Base-by-base conservation (phyloP, 768 basidiomycete genomes). In the Lactarius sp. region DNA sequence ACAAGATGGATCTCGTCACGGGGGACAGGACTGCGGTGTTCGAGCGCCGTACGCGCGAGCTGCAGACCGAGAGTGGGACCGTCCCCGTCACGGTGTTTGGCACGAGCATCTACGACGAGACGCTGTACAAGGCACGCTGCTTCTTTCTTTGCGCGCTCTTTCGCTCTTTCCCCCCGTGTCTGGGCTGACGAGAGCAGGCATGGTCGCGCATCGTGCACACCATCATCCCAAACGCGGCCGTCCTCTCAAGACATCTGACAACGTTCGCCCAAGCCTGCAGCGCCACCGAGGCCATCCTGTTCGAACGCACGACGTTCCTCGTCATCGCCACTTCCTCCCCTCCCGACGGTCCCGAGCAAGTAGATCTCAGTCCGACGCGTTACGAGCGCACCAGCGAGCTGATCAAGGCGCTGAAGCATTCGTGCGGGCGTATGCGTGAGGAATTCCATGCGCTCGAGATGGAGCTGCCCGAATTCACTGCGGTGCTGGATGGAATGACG, bases 121-220 rank as follows among this genome's bases (percentile, higher is more conserved):
- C 90, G 69, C 77, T 99, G 53, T 99, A 98, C 80, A 94, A 90
- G 82, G 95, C 87, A 67, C 62, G 73, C 27, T 3, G 42, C 51
- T 46, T 33, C 27, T 39, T 52, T 61, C 63, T 18, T 55, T 36
- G 20, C 20, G n/a, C 34, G 27, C n/a, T 41, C n/a, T 0, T 46
- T 62, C 44, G 37, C 14, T 18, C 20, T 46, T 31, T 5, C 20
- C 37, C 10, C 8, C 34, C 34, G 36, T 50, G 22, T 42, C 61
- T 56, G 56, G 50, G 60, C 65, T 64, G 49, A 53, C 41, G 7
- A 31, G 33, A 52, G 10, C 60, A 98, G 96, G 97, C 97, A 20
- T 98, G 97, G 97, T 98, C 97, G 20, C 87, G 86, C 67, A 96
- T 99, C 64, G 94, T 99, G 16, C 93, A 97, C 71, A 94, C 93